Evolutionary conservation across 228 moss, liverwort and hornwort genomes (phyloP).

Genomic region (Sphagnum magellanicum): DNA sequence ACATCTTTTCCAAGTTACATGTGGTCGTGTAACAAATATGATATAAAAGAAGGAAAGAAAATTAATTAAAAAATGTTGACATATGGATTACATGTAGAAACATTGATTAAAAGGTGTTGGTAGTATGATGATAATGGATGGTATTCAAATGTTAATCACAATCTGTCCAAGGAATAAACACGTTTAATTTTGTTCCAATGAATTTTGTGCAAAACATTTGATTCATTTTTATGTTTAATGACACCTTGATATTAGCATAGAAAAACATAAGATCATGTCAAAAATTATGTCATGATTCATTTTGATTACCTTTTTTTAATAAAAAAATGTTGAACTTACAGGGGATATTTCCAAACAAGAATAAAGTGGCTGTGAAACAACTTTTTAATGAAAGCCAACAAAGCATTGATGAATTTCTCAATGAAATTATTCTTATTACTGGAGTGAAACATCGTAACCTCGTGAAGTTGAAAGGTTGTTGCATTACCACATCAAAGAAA

Average conservation of each 20-base stretch:
- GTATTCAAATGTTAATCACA: background rate
- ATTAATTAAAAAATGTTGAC: no score
- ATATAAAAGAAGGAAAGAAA: no score
- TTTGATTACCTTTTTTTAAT: background rate
- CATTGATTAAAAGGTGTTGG: no score
- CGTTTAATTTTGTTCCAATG: background rate
- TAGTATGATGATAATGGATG: no score
- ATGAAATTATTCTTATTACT: slow-evolving; percentile 65
- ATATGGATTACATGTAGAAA: no score
- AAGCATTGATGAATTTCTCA: slow-evolving; percentile 55
- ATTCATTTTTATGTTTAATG: background rate
- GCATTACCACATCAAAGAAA: slow-evolving; percentile 39
- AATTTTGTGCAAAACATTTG: background rate
- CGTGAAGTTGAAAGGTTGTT: slow-evolving; percentile 73
- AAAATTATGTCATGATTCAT: background rate
- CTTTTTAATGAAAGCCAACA: slow-evolving; percentile 57
- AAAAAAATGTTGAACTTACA: slow-evolving; percentile 2
- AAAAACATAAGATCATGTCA: background rate
- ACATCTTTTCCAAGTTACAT: no score
- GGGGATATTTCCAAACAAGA: slow-evolving; percentile 46
- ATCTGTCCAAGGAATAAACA: background rate
- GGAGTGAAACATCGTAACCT: slow-evolving; percentile 69
- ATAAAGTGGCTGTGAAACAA: slow-evolving; percentile 60
- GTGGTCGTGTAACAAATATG: no score
- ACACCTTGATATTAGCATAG: no score